Percentiles rank a stretch among this genome's conserved stretches.
Conservation (phyloP, 2,329 filamentous ascomycete genomes). For the Diplodia sapinea region DNA sequence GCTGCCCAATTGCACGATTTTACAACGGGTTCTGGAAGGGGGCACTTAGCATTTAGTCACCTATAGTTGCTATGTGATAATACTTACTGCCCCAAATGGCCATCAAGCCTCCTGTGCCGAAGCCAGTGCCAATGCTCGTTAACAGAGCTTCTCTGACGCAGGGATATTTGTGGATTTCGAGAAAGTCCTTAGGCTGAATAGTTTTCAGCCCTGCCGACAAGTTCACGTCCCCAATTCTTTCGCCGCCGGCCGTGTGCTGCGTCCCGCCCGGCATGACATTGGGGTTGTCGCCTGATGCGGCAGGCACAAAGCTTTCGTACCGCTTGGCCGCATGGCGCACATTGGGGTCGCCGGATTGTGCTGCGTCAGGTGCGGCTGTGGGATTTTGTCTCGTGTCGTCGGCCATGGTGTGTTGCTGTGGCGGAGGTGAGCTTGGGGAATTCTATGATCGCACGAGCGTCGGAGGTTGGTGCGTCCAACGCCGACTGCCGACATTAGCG, state of each 20-base stretch:
- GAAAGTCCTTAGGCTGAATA: constrained; percentile 72
- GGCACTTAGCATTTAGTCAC: constrained; percentile 30
- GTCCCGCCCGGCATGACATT: constrained; percentile 63
- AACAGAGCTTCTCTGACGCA: constrained; percentile 84
- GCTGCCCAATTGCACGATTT: constrained; percentile 86
- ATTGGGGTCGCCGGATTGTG: constrained; percentile 12
- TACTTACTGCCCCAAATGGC: constrained; percentile 75
- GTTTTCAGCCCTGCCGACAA: constrained; percentile 67
- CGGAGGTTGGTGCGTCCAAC: constrained; percentile 3
- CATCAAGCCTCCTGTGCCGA: constrained; percentile 74
- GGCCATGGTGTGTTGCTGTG: constrained; percentile 46
- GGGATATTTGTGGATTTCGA: constrained; percentile 75
- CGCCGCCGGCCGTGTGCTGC: constrained; percentile 66
- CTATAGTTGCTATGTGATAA: neutral
- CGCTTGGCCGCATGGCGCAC: constrained; percentile 5
- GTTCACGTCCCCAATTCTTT: constrained; percentile 47
- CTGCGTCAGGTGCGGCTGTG: neutral
- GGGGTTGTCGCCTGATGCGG: constrained; percentile 50
- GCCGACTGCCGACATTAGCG: constrained; percentile 24
- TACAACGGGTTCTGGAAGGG: constrained; percentile 61
- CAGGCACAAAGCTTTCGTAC: constrained; percentile 18
- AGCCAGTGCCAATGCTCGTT: constrained; percentile 80
- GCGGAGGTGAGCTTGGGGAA: constrained; percentile 32
- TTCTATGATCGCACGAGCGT: constrained; percentile 32
- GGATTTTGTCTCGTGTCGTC: constrained; percentile 51